Evolutionary conservation across 1,284 basidiomycete genomes (phyloP), one percentile per base, ranked within the genome.

Genomic region (Pholiota adiposa): DNA sequence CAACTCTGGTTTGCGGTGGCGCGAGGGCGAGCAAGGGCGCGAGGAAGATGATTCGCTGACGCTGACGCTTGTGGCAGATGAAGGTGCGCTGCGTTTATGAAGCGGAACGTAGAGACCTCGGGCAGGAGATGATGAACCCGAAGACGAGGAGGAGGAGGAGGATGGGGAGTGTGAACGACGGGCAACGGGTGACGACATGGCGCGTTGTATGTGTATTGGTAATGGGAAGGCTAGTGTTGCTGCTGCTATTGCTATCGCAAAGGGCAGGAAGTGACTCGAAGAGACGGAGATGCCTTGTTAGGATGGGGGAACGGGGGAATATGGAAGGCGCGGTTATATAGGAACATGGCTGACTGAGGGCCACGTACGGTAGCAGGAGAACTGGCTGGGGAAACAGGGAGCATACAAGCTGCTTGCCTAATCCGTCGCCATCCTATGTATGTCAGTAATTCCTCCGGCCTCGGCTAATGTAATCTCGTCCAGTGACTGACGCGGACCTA

Each of bases 81-180:
- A 55, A 11, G 54, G 54, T n/a, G 54, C 21, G 33, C 54, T 55
- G 18, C 54, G 54, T 23, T 48, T 55, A 33, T 55, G 54, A 18
- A 46, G 44, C 21, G 54, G 43, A n/a, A 55, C 44, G 33, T 55
- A 55, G 8, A 34, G 7, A 12, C 54, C 54, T n/a, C 54, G 12
- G 31, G 14, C 33, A n/a, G 19, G 51, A 12, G 38, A 53, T 8
- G 43, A 55, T 2, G 54, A 55, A 12, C 44, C 44, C 44, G 44
- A 46, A 46, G 44, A 46, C 21, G 44, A 46, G 44, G 12, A 23
- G 4, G 44, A 46, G 7, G 19, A 11, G n/a, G 29, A 44, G 14
- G 31, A 55, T 48, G 54, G 54, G 18, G 54, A 55, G 18, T 41
- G 46, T 5, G 54, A 55, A 43, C 54, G 54, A 29, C 18, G 43